phyloP scores from a whole-genome alignment of 1,284 basidiomycete species.

The Ceratobasidium sp. region DNA sequence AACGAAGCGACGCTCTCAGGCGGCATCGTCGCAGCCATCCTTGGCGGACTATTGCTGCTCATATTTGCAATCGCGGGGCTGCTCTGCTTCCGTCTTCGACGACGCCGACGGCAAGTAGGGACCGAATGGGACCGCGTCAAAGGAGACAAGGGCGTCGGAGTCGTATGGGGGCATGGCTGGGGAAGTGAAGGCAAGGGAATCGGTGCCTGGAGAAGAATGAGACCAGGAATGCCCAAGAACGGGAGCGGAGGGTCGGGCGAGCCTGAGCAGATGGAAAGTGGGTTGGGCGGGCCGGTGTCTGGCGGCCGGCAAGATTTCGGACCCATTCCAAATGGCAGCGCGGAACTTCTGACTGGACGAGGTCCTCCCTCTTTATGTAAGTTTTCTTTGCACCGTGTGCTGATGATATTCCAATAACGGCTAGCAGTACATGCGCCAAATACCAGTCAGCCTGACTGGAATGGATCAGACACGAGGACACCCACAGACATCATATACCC shows the following conservation, averaged over 20 bases:
- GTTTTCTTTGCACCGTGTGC: background rate
- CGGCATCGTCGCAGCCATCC: conserved; percentile 11
- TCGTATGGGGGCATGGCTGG: conserved; percentile 31
- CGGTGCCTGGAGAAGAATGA: background rate
- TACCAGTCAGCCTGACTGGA: no score
- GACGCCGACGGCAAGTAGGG: conserved; percentile 5
- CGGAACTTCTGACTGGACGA: background rate
- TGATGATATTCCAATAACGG: background rate
- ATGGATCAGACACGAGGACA: no score
- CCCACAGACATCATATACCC: background rate
- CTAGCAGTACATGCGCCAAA: no score
- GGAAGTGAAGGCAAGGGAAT: conserved; percentile 3
- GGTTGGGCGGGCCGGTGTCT: background rate
- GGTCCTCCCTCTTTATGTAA: background rate
- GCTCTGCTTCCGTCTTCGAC: conserved; percentile 8
- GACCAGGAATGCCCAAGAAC: background rate
- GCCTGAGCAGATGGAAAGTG: background rate
- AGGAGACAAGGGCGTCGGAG: conserved; percentile 13
- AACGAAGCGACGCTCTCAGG: conserved; percentile 10
- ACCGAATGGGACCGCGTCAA: background rate
- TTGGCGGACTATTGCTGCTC: background rate
- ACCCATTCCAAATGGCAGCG: background rate
- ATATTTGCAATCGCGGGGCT: conserved; percentile 12
- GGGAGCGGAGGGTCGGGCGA: background rate
- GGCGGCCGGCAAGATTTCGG: background rate